A percentile compares a stretch with the other conserved stretches of the same genome.
phyloP scores from a whole-genome alignment of 306 rosid genomes.

The Malus sieversii region DNA sequence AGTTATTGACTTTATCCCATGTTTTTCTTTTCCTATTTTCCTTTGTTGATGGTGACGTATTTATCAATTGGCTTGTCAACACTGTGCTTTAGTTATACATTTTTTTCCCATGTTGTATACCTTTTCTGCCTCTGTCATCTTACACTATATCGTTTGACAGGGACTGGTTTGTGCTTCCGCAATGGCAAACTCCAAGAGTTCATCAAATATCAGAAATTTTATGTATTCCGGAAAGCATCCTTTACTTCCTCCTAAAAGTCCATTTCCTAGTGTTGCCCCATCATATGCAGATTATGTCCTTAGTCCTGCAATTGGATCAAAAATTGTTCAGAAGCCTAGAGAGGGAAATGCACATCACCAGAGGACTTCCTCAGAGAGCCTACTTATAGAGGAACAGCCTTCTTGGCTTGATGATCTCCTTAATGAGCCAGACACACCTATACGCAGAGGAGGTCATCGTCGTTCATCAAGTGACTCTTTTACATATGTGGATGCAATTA shows the following conservation, averaged over 20 bases:
- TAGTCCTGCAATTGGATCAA: conserved; percentile 49
- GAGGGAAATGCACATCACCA: conserved; percentile 78
- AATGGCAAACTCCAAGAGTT: conserved; percentile 87
- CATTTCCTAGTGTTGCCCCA: conserved; percentile 81
- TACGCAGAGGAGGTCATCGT: conserved; percentile 87
- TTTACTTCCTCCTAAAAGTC: conserved; percentile 95
- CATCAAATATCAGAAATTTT: conserved; percentile 62
- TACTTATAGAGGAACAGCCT: conserved; percentile 84
- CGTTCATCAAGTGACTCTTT: conserved; percentile 99
- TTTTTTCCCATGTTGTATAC: neutral
- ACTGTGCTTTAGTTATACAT: neutral
- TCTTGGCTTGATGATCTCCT: conserved; percentile 99
- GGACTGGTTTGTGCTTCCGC: conserved; percentile 24
- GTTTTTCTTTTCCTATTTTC: neutral
- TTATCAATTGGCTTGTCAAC: neutral
- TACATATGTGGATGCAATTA: conserved; percentile 62
- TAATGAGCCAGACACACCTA: conserved; percentile 94
- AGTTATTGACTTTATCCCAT: neutral
- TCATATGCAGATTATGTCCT: conserved; percentile 69
- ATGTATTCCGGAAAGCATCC: conserved; percentile 83
- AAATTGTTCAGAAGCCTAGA: conserved; percentile 57
- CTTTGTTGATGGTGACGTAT: neutral
- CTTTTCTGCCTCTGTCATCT: neutral
- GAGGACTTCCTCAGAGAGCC: conserved; percentile 93
- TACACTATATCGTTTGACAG: conserved; percentile 24